Evolutionary conservation across 371 early-diverging fungal species (phyloP).

Genomic region (Actinomucor elegans): DNA sequence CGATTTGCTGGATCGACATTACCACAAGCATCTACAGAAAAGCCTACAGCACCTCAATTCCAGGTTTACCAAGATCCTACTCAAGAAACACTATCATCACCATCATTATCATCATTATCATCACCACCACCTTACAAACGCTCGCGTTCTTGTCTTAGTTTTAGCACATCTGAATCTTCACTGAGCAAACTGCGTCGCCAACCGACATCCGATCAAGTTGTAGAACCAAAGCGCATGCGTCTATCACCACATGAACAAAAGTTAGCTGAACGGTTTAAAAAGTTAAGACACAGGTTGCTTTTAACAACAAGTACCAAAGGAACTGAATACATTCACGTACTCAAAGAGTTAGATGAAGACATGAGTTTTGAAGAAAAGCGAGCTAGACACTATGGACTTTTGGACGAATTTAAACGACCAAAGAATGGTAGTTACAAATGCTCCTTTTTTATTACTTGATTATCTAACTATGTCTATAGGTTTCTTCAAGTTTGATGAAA

Average conservation of each 20-base stretch:
- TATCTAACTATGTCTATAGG: no score
- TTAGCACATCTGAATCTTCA: neutral
- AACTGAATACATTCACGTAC: slow-evolving; percentile 3
- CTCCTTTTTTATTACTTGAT: no score
- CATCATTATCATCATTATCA: no score
- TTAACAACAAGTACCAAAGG: neutral
- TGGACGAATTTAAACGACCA: no score
- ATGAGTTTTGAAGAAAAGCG: slow-evolving; percentile 23
- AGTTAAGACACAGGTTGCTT: neutral
- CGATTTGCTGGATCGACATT: slow-evolving; percentile 54
- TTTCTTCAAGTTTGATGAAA: no score
- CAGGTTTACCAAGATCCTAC: neutral
- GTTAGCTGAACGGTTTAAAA: neutral
- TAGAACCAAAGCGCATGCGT: neutral
- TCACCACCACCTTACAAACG: no score
- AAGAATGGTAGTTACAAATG: no score
- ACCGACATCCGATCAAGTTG: neutral
- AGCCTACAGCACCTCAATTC: neutral
- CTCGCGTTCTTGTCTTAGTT: neutral
- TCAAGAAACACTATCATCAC: neutral
- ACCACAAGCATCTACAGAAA: slow-evolving; percentile 27
- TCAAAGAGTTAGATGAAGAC: neutral
- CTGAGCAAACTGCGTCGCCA: neutral
- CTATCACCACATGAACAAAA: neutral
- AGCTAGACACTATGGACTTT: neutral